These are phyloP conservation scores for Blastobotrys arbuscula DNA, from an alignment of 1,139 yeast genomes.

Conservation along the genomic window DNA sequence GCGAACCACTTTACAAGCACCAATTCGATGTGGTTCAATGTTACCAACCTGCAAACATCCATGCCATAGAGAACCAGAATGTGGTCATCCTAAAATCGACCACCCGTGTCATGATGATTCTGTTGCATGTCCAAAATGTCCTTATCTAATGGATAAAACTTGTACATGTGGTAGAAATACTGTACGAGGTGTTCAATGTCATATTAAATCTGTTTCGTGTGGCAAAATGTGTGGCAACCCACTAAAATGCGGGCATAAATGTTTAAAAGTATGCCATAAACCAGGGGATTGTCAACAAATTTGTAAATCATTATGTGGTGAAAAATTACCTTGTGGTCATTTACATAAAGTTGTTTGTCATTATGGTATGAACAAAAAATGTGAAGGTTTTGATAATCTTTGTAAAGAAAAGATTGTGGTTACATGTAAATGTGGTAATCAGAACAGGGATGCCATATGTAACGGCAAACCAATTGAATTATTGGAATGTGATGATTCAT, in stretches of 20 bases:
- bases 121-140: constrained; percentile 68
- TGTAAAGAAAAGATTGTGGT: constrained; percentile 40
- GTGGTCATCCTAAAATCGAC: constrained; percentile 72
- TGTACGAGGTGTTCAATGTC: constrained; percentile 65
- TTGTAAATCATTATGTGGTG: constrained; percentile 50
- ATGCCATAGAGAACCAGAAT: constrained; percentile 54
- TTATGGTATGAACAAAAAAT: constrained; percentile 9
- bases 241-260: constrained; percentile 65
- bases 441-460: constrained; percentile 30
- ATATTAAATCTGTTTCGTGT: constrained; percentile 65
- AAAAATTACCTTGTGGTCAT: constrained; percentile 61
- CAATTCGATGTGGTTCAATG: constrained; percentile 81
- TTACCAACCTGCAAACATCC: constrained; percentile 64
- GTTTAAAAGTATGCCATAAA: constrained; percentile 56
- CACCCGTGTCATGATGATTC: constrained; percentile 71
- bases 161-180: constrained; percentile 69
- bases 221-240: constrained; percentile 56
- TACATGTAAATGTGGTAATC: constrained; percentile 64
- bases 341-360: constrained; percentile 60
- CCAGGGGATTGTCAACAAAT: constrained; percentile 26
- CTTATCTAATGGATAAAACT: constrained; percentile 51
- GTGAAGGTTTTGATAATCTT: constrained; percentile 37
- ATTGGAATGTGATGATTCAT: constrained; percentile 64
- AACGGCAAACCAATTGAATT: constrained; percentile 12
- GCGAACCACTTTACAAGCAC: constrained; percentile 70